Evolutionary conservation across 2,329 filamentous ascomycete genomes (phyloP).

Genomic region (Graphiopsis chlorocephala): DNA sequence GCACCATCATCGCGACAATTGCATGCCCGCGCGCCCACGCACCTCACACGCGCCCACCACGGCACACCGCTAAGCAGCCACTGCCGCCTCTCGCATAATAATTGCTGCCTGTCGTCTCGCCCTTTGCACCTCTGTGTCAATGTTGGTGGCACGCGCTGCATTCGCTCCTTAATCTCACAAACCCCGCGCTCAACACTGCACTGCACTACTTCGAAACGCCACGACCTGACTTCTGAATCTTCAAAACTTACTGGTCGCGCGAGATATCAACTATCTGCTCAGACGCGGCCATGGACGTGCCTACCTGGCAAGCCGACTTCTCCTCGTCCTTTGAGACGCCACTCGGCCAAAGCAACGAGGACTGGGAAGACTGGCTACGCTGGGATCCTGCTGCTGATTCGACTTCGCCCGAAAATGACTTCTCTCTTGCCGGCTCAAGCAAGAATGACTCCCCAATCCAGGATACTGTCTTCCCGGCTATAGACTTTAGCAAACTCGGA

Average conservation of each 20-base stretch:
- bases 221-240: neutral
- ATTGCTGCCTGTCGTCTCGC: neutral
- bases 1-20: neutral
- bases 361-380: constrained; percentile 50
- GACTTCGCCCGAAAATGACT: constrained; percentile 33
- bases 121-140: neutral
- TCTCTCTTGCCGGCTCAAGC: constrained; percentile 32
- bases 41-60: neutral
- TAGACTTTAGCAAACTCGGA: constrained; percentile 22
- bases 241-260: neutral
- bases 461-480: constrained; percentile 28
- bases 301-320: constrained; percentile 14
- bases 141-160: constrained; percentile 6
- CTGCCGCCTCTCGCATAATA: neutral
- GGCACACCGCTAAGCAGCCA: neutral
- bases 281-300: constrained; percentile 7
- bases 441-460: constrained; percentile 38
- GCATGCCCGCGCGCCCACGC: neutral
- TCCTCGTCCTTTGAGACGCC: constrained; percentile 11
- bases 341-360: constrained; percentile 28
- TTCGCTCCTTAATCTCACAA: neutral
- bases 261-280: constrained; percentile 2
- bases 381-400: constrained; percentile 43
- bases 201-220: constrained; percentile 4
- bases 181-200: neutral